Percentiles rank a stretch among this genome's conserved stretches.
phyloP scores from a whole-genome alignment of 768 basidiomycete genomes.

The Tricholoma matsutake region DNA sequence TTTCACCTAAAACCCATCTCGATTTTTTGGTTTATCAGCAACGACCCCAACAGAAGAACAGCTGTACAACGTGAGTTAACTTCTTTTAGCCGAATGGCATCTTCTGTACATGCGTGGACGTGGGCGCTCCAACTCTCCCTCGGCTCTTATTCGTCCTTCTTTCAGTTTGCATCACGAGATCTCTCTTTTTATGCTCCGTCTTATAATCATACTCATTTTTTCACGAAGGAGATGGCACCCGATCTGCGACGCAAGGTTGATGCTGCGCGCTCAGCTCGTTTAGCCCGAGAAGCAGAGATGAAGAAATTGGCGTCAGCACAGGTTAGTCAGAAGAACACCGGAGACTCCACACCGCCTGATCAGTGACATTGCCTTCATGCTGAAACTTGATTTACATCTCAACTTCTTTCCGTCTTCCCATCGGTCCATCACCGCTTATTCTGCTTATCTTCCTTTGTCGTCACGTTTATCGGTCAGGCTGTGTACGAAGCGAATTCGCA shows the following conservation, averaged over 20 bases:
- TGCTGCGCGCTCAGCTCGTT: constrained; percentile 48
- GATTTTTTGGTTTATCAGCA: constrained; percentile 26
- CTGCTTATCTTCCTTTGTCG: constrained; percentile 4
- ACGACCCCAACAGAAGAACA: constrained; percentile 53
- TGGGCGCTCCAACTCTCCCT: constrained; percentile 6
- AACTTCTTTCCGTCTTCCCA: neutral
- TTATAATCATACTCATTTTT: neutral
- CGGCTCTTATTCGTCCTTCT: constrained; percentile 2
- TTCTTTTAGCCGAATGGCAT: constrained; percentile 9
- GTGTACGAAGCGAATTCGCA: constrained; percentile 32
- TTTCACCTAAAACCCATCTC: constrained; percentile 5
- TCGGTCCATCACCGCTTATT: neutral
- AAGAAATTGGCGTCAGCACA: constrained; percentile 50
- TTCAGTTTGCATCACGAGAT: neutral
- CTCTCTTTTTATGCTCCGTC: neutral
- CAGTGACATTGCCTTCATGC: neutral
- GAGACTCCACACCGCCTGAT: neutral
- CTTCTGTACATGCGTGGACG: constrained; percentile 4
- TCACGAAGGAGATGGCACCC: constrained; percentile 55
- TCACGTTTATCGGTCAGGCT: constrained; percentile 17
- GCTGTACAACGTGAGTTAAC: constrained; percentile 45
- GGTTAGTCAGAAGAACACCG: constrained; percentile 34
- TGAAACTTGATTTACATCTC: neutral
- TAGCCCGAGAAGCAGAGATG: constrained; percentile 51
- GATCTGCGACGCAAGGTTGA: constrained; percentile 65